phyloP scores from a whole-genome alignment of 2,329 filamentous ascomycete species.

The Fusarium pininemorale region DNA sequence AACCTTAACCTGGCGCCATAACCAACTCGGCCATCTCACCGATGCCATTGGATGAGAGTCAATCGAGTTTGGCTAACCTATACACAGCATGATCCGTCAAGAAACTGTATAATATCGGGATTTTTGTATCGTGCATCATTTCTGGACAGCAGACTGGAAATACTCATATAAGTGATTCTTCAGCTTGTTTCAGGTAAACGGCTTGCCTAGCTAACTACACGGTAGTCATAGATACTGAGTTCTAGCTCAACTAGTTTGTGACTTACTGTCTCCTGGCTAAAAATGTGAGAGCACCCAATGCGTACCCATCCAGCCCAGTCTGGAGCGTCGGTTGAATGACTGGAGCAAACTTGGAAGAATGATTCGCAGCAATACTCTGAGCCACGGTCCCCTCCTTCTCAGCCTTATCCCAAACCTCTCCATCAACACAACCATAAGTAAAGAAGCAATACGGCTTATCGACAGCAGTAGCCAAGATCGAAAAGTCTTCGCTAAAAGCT shows the following conservation, averaged over 20 bases:
- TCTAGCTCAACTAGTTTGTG: not conserved
- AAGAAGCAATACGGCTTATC: slow-evolving; percentile 36
- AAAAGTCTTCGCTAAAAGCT: slow-evolving; percentile 66
- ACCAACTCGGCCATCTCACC: slow-evolving; percentile 50
- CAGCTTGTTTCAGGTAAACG: not conserved
- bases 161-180: rapidly evolving
- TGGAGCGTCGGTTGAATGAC: slow-evolving; percentile 36
- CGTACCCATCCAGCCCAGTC: slow-evolving; percentile 26
- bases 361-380: slow-evolving; percentile 38
- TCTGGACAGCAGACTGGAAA: not conserved
- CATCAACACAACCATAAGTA: slow-evolving; percentile 26
- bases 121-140: rapidly evolving
- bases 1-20: slow-evolving; percentile 50
- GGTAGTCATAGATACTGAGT: not conserved
- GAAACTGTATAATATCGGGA: too few relatives aligned
- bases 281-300: slow-evolving; percentile 1
- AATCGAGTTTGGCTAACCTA: rapidly evolving
- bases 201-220: not conserved
- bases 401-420: slow-evolving; percentile 25
- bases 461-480: slow-evolving; percentile 34
- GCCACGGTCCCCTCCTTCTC: slow-evolving; percentile 17
- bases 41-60: not conserved
- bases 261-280: not conserved
- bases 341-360: slow-evolving; percentile 40
- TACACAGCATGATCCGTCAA: not conserved